phyloP scores from a whole-genome alignment of 257 asterid species.

The Paraleonurus japonicus region DNA sequence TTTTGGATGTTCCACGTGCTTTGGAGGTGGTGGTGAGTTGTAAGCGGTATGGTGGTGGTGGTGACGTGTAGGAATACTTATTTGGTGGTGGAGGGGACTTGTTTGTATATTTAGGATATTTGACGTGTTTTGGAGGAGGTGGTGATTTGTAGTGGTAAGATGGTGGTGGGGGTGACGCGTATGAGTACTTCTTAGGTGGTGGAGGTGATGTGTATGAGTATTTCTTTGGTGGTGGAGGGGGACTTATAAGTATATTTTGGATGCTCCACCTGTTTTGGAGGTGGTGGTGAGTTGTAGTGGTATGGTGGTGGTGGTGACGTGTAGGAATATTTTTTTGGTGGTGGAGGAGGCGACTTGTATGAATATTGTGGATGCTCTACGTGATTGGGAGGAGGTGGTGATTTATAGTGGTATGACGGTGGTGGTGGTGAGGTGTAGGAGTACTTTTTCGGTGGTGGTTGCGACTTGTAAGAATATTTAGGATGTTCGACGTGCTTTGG shows the following conservation, averaged over 20 bases:
- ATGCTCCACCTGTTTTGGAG: background rate
- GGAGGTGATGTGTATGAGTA: background rate
- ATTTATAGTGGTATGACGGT: background rate
- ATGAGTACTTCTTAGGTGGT: background rate
- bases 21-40: background rate
- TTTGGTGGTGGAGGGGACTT: background rate
- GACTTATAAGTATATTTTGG: background rate
- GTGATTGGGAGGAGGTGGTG: background rate
- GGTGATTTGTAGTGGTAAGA: background rate
- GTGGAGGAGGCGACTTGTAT: background rate
- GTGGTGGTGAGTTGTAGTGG: background rate
- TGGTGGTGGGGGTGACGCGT: background rate
- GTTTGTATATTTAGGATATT: background rate
- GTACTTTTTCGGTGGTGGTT: background rate
- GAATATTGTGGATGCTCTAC: no score
- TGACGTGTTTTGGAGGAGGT: background rate
- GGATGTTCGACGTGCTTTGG: background rate
- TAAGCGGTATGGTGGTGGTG: background rate
- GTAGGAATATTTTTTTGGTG: background rate
- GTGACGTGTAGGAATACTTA: background rate
- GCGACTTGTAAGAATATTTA: background rate
- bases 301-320: background rate
- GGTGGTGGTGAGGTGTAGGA: background rate
- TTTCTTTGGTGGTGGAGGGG: background rate
- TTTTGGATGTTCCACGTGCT: no score